Percentiles rank a stretch among this genome's conserved stretches.
Conservation (phyloP, 2,329 filamentous ascomycete genomes). For the Fusarium albidum region DNA sequence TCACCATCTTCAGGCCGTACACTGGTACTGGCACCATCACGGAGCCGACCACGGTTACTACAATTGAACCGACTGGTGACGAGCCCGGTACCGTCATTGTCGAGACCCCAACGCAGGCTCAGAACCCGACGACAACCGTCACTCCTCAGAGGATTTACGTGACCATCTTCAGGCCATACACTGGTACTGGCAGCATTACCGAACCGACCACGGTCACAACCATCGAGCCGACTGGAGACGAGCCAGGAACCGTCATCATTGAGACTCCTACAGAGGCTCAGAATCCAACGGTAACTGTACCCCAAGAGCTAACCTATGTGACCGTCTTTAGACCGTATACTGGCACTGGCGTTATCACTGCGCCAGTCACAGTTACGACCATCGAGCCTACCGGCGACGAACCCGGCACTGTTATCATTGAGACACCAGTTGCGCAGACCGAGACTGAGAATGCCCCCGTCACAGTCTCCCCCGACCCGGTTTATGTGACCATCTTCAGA, state of each 20-base stretch:
- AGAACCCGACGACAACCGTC: conserved; percentile 8
- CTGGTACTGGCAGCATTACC: conserved; percentile 27
- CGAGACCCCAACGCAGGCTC: conserved; percentile 22
- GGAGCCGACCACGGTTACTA: conserved; percentile 17
- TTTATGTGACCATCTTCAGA: conserved; percentile 25
- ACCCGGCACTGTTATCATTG: conserved; percentile 28
- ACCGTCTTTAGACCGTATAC: conserved; percentile 28
- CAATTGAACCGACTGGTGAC: conserved; percentile 21
- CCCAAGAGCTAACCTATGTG: conserved; percentile 8
- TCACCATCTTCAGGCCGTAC: conserved; percentile 26
- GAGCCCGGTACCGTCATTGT: conserved; percentile 27
- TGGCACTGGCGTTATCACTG: conserved; percentile 21
- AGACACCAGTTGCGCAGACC: conserved; percentile 15
- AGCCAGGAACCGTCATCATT: conserved; percentile 28
- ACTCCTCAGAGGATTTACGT: conserved; percentile 25
- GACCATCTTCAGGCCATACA: conserved; percentile 27
- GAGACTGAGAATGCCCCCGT: neutral
- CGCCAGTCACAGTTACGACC: conserved; percentile 21
- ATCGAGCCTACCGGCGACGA: conserved; percentile 19
- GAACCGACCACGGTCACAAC: conserved; percentile 25
- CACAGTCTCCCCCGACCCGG: conserved; percentile 14
- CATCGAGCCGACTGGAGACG: conserved; percentile 4
- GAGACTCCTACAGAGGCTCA: conserved; percentile 26
- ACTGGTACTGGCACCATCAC: conserved; percentile 23
- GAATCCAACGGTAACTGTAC: conserved; percentile 21